These are phyloP conservation scores for Bipolaris zeicola DNA, from an alignment of 2,329 filamentous ascomycete genomes.

Conservation along the genomic window DNA sequence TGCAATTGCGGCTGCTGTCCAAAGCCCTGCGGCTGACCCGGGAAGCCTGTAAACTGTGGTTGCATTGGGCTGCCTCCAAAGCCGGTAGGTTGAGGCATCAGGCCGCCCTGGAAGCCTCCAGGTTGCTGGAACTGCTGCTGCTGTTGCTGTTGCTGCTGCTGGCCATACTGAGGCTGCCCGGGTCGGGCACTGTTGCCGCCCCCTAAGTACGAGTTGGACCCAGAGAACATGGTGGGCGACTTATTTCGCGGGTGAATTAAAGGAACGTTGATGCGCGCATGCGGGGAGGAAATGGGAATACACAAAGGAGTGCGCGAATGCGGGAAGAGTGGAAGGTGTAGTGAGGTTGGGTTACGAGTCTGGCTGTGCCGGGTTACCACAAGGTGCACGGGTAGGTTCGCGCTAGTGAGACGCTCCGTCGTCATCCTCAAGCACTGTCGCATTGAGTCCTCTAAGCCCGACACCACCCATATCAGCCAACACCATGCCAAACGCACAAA, in stretches of 20 bases:
- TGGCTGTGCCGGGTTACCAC: constrained; percentile 30
- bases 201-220: constrained; percentile 83
- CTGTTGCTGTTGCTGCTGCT: constrained; percentile 54
- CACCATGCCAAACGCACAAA: constrained; percentile 42
- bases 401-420: constrained; percentile 37
- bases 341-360: constrained; percentile 30
- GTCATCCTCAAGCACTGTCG: constrained; percentile 32
- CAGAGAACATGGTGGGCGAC: constrained; percentile 76
- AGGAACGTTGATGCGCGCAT: constrained; percentile 27
- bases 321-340: constrained; percentile 26
- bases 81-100: constrained; percentile 59
- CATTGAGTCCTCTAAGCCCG: constrained; percentile 14
- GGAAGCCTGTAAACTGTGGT: constrained; percentile 57
- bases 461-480: constrained; percentile 16
- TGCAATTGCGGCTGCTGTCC: constrained; percentile 54
- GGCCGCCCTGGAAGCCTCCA: constrained; percentile 56
- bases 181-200: constrained; percentile 77
- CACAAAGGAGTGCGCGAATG: constrained; percentile 21
- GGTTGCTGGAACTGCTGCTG: constrained; percentile 59
- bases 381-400: constrained; percentile 24
- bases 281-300: constrained; percentile 18
- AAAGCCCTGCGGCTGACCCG: constrained; percentile 53
- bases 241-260: constrained; percentile 26
- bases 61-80: constrained; percentile 58
- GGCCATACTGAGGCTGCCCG: constrained; percentile 57